Evolutionary conservation across 345 rosid genomes (phyloP).

Genomic region (Hibiscus tridactylites): DNA sequence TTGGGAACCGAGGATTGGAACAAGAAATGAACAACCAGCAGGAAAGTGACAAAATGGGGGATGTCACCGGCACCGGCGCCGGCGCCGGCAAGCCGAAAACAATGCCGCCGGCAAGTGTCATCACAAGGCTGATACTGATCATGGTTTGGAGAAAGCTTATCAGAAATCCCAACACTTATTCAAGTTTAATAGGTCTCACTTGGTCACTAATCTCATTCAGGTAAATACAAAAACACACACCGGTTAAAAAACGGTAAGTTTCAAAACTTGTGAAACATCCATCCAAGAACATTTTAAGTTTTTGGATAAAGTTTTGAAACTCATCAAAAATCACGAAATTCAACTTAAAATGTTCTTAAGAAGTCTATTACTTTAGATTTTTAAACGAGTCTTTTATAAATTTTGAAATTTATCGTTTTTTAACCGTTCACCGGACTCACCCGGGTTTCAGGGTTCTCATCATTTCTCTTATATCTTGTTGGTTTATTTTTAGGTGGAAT

Average conservation of each 20-base stretch:
- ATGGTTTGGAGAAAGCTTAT: constrained; percentile 99
- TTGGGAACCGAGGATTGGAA: constrained; percentile 51
- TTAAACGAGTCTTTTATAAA: too few species aligned
- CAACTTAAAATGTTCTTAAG: too few species aligned
- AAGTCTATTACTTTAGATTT: too few species aligned
- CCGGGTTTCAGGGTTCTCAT: background rate
- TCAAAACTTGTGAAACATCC: too few species aligned
- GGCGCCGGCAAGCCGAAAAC: constrained; percentile 37
- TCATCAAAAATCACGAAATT: too few species aligned
- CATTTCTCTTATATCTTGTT: background rate
- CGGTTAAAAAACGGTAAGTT: too few species aligned
- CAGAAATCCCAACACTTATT: constrained; percentile 93
- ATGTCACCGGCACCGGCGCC: background rate
- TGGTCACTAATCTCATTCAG: constrained; percentile 92
- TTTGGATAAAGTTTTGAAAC: too few species aligned
- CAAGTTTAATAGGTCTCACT: constrained; percentile 83
- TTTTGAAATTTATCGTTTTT: too few species aligned
- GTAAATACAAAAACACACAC: too few species aligned
- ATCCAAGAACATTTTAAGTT: too few species aligned
- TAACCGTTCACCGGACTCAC: too few species aligned
- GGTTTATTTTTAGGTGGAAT: constrained; percentile 60
- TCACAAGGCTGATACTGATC: constrained; percentile 93
- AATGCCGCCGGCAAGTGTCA: constrained; percentile 94
- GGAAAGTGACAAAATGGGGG: constrained; percentile 43
- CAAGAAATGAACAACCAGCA: constrained; percentile 29